A percentile compares a stretch with the other conserved stretches of the same genome.
These are phyloP conservation scores for Ustilago sp. DNA, from an alignment of 1,284 basidiomycete genomes.

Conservation along the genomic window DNA sequence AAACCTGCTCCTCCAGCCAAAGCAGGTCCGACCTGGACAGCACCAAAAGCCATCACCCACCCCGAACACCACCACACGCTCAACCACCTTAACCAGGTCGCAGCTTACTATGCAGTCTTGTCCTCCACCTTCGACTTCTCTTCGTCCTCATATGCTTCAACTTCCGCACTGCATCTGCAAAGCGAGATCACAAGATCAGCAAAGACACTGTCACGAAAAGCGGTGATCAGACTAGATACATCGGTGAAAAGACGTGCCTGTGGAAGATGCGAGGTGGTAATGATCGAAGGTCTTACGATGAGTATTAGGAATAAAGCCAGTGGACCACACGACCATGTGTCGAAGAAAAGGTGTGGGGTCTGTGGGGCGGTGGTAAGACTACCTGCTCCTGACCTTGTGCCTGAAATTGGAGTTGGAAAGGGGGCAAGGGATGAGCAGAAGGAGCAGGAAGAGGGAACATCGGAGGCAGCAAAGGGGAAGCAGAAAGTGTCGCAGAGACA, in stretches of 20 bases:
- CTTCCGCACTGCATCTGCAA: conserved; percentile 20
- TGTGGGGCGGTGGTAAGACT: conserved; percentile 22
- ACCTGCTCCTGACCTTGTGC: conserved; percentile 34
- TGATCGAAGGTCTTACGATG: conserved; percentile 34
- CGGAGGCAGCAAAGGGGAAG: background rate
- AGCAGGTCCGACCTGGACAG: conserved; percentile 14
- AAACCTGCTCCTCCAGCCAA: background rate
- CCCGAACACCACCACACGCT: conserved; percentile 51
- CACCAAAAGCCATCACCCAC: conserved; percentile 36
- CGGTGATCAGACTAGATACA: conserved; percentile 45
- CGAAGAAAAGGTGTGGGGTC: conserved; percentile 25
- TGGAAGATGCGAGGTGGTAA: conserved; percentile 20
- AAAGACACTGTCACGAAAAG: conserved; percentile 32
- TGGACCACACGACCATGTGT: conserved; percentile 40
- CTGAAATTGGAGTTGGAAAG: background rate
- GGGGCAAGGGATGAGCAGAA: too few relatives aligned
- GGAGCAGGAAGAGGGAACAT: background rate
- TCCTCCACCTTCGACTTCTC: conserved; percentile 1
- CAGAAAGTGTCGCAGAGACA: conserved; percentile 30
- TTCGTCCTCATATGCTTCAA: background rate
- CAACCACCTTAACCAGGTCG: conserved; percentile 44
- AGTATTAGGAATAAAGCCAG: conserved; percentile 18
- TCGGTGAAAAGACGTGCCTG: conserved; percentile 25
- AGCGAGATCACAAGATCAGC: conserved; percentile 25
- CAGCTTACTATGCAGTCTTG: conserved; percentile 32